Evolutionary conservation across 169 alveolate genomes (phyloP).

Genomic region (Theileria annulata): DNA sequence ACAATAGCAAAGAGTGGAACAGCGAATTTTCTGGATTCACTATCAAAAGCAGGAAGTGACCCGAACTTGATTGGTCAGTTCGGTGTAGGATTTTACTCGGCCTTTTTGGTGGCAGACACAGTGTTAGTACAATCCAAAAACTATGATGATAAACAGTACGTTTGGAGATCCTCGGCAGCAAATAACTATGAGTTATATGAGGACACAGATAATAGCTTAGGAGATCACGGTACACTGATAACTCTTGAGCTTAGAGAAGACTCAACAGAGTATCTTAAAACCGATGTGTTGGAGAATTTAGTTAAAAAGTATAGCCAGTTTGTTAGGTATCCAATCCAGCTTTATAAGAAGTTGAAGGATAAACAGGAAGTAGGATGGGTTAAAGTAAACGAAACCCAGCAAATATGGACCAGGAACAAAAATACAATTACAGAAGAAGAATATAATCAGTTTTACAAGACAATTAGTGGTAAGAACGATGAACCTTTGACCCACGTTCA

Average conservation of each 20-base stretch:
- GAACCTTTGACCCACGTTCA: slow-evolving; percentile 97
- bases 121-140: slow-evolving; percentile 94
- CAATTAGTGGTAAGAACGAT: slow-evolving; percentile 91
- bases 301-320: slow-evolving; percentile 95
- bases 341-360: slow-evolving; percentile 64
- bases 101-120: slow-evolving; percentile 97
- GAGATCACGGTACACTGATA: slow-evolving; percentile 96
- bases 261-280: slow-evolving; percentile 94
- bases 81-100: slow-evolving; percentile 99
- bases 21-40: slow-evolving; percentile 96
- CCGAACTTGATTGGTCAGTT: slow-evolving; percentile 98
- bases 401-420: slow-evolving; percentile 96
- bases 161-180: slow-evolving; percentile 98
- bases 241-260: slow-evolving; percentile 97
- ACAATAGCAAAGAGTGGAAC: slow-evolving; percentile 99
- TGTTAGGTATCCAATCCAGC: slow-evolving; percentile 95
- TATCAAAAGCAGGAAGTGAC: slow-evolving; percentile 92
- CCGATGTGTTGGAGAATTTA: slow-evolving; percentile 89
- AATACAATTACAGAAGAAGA: slow-evolving; percentile 95
- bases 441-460: slow-evolving; percentile 92
- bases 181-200: slow-evolving; percentile 91
- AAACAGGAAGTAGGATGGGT: slow-evolving; percentile 79
- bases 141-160: slow-evolving; percentile 91
- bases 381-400: slow-evolving; percentile 93
- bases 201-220: slow-evolving; percentile 94